Conservation (phyloP, 2,329 filamentous ascomycete genomes). For the Neospermospora avenae region DNA sequence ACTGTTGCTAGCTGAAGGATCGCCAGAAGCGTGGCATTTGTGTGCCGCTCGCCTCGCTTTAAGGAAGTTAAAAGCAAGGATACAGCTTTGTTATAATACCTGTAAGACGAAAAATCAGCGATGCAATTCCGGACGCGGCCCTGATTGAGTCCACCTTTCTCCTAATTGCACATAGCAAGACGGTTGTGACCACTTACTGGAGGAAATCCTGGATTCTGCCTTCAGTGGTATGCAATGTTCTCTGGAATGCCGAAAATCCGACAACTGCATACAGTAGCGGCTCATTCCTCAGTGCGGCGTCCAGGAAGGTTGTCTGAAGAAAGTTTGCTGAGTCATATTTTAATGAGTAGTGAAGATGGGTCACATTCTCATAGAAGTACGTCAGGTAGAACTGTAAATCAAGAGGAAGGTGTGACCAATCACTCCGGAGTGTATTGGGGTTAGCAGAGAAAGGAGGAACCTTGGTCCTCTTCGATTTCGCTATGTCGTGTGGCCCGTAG, state of each 20-base stretch:
- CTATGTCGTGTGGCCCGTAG: slow-evolving; percentile 25
- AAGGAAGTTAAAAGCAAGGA: slow-evolving; percentile 70
- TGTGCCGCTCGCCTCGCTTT: slow-evolving; percentile 66
- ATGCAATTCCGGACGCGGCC: background rate
- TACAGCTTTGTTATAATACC: slow-evolving; percentile 81
- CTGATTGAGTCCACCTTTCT: background rate
- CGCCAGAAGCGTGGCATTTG: slow-evolving; percentile 73
- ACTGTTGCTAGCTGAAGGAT: slow-evolving; percentile 91
- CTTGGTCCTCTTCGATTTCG: slow-evolving; percentile 17
- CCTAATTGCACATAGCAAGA: background rate
- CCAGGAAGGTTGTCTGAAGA: slow-evolving; percentile 67
- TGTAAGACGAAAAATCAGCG: background rate
- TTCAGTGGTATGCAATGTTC: slow-evolving; percentile 65
- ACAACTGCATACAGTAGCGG: slow-evolving; percentile 82
- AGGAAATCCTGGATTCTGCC: slow-evolving; percentile 80
- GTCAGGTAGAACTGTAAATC: slow-evolving; percentile 76
- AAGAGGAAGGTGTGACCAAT: slow-evolving; percentile 58
- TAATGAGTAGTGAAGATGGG: slow-evolving; percentile 78
- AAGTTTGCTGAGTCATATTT: slow-evolving; percentile 70
- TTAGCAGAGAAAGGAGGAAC: slow-evolving; percentile 34
- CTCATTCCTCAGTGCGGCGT: slow-evolving; percentile 72
- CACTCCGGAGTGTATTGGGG: slow-evolving; percentile 31
- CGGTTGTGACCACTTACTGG: slow-evolving; percentile 45
- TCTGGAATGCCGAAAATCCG: slow-evolving; percentile 85
- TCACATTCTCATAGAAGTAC: slow-evolving; percentile 76